phyloP scores from a whole-genome alignment of 1,284 basidiomycete genomes.

The Ceratobasidium sp. region DNA sequence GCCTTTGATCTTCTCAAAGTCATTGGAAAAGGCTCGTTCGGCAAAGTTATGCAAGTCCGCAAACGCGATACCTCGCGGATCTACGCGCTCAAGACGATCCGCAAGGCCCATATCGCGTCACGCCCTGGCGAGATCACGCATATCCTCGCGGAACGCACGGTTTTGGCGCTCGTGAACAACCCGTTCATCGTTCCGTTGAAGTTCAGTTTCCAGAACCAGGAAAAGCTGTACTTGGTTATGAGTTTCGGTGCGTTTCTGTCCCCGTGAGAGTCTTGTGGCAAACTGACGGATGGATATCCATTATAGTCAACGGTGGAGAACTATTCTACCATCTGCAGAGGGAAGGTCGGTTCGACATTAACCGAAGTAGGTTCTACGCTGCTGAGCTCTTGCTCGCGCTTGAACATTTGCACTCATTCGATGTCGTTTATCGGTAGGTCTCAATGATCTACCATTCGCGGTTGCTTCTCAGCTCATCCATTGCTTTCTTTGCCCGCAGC shows the following conservation, averaged over 20 bases:
- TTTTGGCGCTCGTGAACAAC: constrained; percentile 96
- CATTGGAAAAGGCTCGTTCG: constrained; percentile 97
- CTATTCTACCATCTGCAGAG: constrained; percentile 97
- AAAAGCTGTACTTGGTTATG: constrained; percentile 98
- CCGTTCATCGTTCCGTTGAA: constrained; percentile 99
- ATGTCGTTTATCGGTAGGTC: constrained; percentile 93
- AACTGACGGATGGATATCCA: constrained; percentile 14
- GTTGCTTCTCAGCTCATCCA: neutral
- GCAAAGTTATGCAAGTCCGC: constrained; percentile 96
- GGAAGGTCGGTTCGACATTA: constrained; percentile 96
- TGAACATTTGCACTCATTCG: constrained; percentile 97
- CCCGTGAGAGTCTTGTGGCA: neutral
- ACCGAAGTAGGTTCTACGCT: constrained; percentile 94
- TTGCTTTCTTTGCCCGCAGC: constrained; percentile 56
- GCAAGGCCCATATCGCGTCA: constrained; percentile 98
- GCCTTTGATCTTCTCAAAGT: constrained; percentile 98
- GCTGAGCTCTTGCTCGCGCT: constrained; percentile 94
- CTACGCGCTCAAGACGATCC: constrained; percentile 98
- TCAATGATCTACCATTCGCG: neutral
- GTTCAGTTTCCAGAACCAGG: constrained; percentile 97
- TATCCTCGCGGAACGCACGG: constrained; percentile 96
- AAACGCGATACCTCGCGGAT: constrained; percentile 99
- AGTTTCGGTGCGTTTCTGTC: constrained; percentile 75
- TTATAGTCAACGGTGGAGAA: constrained; percentile 93
- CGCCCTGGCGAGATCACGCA: constrained; percentile 97